Evolutionary conservation across 225 moss, liverwort and hornwort species (phyloP), one percentile per base, ranked within the genome.

Genomic region (Rhytidiadelphus loreus): DNA sequence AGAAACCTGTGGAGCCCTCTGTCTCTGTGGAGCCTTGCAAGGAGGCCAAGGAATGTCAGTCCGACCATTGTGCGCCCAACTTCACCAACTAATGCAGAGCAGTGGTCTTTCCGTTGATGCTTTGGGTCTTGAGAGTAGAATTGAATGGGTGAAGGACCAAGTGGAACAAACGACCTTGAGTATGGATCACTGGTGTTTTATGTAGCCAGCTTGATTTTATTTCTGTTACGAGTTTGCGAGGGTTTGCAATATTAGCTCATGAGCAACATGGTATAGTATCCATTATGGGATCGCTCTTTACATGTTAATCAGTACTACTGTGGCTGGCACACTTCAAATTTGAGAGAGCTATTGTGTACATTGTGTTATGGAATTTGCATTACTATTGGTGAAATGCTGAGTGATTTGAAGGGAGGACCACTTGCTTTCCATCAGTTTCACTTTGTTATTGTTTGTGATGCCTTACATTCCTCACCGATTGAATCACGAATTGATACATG

Each of bases 31-130:
- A 64, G 82, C 89, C 94, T 1, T 33, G 25, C 12, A n/a, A 71
- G 68, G 90, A 91, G 83, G 94, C 94, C 46, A 89, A 88, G 88
- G 89, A 80, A 7, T 88, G 91, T 35, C 68, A 76, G 7, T 53
- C 87, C 10, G 43, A 58, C 3, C 88, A 84, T 8, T 7, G 11
- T 10, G 84, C 73, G 8, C 91, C 93, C 78, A 88, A 91, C 88
- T 94, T 87, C 90, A 82, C 86, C 66, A 74, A 86, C 62, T 92
- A 83, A 63, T 62, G 73, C 56, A 57, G 44, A 80, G 29, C 39
- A 12, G 14, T 65, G 82, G 11, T 16, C 43, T 24, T 41, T 69
- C 1, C 6, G 8, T 24, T 43, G 43, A 43, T 8, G 70, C 70
- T 41, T 22, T 14, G 32, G 44, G 57, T 25, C 46, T 55, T 30